These are phyloP conservation scores for Cyathus striatus DNA, from an alignment of 768 basidiomycete genomes.

Conservation along the genomic window DNA sequence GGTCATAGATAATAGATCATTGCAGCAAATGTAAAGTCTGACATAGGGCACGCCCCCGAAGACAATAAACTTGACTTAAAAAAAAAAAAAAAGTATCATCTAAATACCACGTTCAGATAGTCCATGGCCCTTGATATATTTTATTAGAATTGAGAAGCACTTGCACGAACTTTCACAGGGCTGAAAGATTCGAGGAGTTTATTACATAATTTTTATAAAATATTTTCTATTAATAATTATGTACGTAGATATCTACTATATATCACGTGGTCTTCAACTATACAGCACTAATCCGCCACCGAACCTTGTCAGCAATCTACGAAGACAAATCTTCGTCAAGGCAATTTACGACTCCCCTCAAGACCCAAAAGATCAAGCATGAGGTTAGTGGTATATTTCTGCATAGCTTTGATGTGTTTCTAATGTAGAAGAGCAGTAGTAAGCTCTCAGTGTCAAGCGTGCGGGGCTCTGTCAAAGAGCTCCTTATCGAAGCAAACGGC, in stretches of 20 bases:
- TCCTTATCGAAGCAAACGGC: conserved; percentile 77
- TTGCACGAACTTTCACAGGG: too few relatives aligned
- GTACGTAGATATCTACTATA: neutral
- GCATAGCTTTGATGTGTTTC: neutral
- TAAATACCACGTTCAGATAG: too few relatives aligned
- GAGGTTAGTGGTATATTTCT: conserved; percentile 12
- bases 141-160: too few relatives aligned
- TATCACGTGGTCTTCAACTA: conserved; percentile 14
- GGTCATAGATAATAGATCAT: too few relatives aligned
- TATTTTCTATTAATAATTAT: neutral
- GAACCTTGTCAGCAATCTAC: conserved; percentile 5
- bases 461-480: conserved; percentile 94
- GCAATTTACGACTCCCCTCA: conserved; percentile 10
- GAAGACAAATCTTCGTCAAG: conserved; percentile 3
- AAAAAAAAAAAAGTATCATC: too few relatives aligned
- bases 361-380: conserved; percentile 16
- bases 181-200: neutral
- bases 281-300: conserved; percentile 18
- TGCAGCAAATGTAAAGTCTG: too few relatives aligned
- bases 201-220: neutral
- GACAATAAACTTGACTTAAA: too few relatives aligned
- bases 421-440: conserved; percentile 32
- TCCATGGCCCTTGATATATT: too few relatives aligned
- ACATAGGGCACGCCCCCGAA: too few relatives aligned
- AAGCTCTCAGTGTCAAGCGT: conserved; percentile 99